Evolutionary conservation across 371 early-diverging fungal species (phyloP).

Genomic region (Phascolomyces articulosus): DNA sequence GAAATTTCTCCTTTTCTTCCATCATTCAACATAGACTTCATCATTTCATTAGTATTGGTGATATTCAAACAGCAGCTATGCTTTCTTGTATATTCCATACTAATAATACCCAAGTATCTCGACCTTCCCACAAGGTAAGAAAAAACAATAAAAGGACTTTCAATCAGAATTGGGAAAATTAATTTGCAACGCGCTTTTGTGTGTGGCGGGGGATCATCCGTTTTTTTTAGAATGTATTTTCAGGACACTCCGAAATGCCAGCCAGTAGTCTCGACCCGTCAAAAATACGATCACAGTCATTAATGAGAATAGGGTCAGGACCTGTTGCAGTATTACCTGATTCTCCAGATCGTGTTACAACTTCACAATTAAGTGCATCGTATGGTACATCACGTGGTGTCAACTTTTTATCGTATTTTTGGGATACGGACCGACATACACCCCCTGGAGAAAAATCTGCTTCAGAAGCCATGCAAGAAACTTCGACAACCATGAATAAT

Average conservation of each 20-base stretch:
- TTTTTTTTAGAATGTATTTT: neutral
- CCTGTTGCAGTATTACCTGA: constrained; percentile 6
- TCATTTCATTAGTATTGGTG: constrained; percentile 69
- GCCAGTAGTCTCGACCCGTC: neutral
- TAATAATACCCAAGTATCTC: constrained; percentile 4
- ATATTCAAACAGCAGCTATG: constrained; percentile 86
- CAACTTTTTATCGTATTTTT: constrained; percentile 37
- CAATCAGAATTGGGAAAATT: too few relatives aligned
- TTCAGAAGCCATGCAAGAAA: neutral
- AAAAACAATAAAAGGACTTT: too few relatives aligned
- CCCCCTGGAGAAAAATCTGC: constrained; percentile 16
- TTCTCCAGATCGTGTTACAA: constrained; percentile 21
- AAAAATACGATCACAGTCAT: constrained; percentile 8
- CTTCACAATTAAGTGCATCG: constrained; percentile 33
- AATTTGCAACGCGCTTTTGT: neutral
- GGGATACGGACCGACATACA: constrained; percentile 28
- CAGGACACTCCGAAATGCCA: neutral
- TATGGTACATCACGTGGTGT: constrained; percentile 34
- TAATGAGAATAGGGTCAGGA: constrained; percentile 17
- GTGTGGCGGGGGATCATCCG: too few relatives aligned
- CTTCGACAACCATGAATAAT: neutral
- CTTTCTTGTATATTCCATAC: constrained; percentile 73
- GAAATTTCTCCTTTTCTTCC: too few relatives aligned
- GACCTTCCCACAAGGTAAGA: neutral
- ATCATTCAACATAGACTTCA: constrained; percentile 54